Conservation (phyloP, 805 yeast genomes). For the Candida corydali region DNA sequence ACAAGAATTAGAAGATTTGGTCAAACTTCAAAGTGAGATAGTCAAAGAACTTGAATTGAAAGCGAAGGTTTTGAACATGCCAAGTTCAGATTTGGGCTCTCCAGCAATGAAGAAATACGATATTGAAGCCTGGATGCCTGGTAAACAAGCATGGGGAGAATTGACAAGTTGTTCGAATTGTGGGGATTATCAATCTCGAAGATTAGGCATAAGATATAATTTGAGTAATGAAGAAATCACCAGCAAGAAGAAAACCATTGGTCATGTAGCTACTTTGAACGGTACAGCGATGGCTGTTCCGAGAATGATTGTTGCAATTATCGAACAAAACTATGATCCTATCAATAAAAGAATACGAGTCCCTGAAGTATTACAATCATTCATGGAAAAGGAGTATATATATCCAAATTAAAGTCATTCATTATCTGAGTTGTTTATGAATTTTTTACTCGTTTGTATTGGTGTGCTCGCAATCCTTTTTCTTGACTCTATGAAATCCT, state of each 20-base stretch:
- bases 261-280: constrained; percentile 76
- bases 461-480: constrained; percentile 30
- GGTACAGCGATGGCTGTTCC: constrained; percentile 98
- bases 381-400: constrained; percentile 51
- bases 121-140: constrained; percentile 98
- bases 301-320: constrained; percentile 79
- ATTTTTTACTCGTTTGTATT: background rate
- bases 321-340: constrained; percentile 78
- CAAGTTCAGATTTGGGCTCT: constrained; percentile 85
- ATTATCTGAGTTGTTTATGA: constrained; percentile 8
- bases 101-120: constrained; percentile 92
- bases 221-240: constrained; percentile 14
- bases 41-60: constrained; percentile 65
- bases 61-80: constrained; percentile 85
- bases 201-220: constrained; percentile 65
- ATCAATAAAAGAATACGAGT: constrained; percentile 48
- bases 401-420: constrained; percentile 7
- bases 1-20: constrained; percentile 54
- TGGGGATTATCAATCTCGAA: constrained; percentile 82
- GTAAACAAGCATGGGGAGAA: constrained; percentile 91
- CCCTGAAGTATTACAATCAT: constrained; percentile 66
- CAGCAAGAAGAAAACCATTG: constrained; percentile 10
- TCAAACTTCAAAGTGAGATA: constrained; percentile 60
- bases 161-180: constrained; percentile 89
- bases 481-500: background rate